Base-by-base conservation (phyloP, 1,284 basidiomycete species). In the Mycena sp. region DNA sequence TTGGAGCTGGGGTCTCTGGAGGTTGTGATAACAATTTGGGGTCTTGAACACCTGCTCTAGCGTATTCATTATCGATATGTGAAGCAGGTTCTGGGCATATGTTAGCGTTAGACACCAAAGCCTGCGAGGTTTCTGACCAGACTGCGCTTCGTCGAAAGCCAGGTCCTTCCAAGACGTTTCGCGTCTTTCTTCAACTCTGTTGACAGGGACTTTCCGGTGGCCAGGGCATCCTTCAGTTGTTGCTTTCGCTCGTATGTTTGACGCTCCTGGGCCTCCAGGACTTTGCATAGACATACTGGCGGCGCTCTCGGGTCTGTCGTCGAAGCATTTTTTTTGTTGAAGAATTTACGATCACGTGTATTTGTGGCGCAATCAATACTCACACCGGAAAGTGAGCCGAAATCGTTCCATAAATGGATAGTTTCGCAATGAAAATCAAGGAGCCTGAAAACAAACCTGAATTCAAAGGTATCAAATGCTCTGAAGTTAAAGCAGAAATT, bases 281-380 rank as follows among this genome's bases (percentile, higher is more conserved):
- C 80, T 99, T 99, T 63, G 94, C 92, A 80, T 98, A 99, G 57
- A 99, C 91, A 80, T 98, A 99, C 80, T 99, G 96, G 65, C 98
- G 86, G 37, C 98, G 88, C 78, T 99, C 96, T 50, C 98, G 89
- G 32, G 90, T 86, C 84, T 99, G 96, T 64, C 95, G 86, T 65
- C 98, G 91, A 49, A 94, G 80, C 93, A 67, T 67, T 19, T 35
- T 16, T 3, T 19, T 12, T 38, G 16, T 35, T 16, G 10, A 38
- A 11, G 38, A 26, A 41, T 35, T 12, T 10, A 17, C 23, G 28
- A 46, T 40, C 58, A 41, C 53, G 50, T 30, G 44, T 54, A 63
- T n/a, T n/a, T n/a, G n/a, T n/a, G n/a, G n/a, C 60, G 54, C 57
- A 38, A n/a, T 43, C 41, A 23, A 16, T 43, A 43, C 32, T 10